A percentile compares a stretch with the other conserved stretches of the same genome.
Evolutionary conservation across 1,139 yeast genomes (phyloP).

Genomic region (Neolecta irregularis): DNA sequence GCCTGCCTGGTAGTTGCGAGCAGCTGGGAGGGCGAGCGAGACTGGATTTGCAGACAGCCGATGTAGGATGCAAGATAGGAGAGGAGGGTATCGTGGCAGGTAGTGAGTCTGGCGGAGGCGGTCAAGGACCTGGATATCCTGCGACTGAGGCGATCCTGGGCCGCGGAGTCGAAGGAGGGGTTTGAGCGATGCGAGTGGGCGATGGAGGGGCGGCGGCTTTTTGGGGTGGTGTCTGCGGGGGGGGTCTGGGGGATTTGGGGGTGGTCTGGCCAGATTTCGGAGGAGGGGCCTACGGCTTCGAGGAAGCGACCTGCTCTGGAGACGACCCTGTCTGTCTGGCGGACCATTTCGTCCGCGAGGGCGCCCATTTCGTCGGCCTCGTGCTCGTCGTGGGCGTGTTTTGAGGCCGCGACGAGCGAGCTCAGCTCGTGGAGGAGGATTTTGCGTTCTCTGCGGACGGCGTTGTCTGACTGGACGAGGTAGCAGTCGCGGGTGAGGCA

Average conservation of each 20-base stretch:
- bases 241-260: conserved; percentile 3
- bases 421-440: conserved; percentile 81
- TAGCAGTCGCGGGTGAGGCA: conserved; percentile 75
- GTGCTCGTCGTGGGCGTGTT: conserved; percentile 26
- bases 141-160: conserved; percentile 1
- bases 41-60: conserved; percentile 20
- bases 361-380: conserved; percentile 53
- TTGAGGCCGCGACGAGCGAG: conserved; percentile 71
- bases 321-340: conserved; percentile 41
- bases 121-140: conserved; percentile 38
- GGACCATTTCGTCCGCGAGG: conserved; percentile 34
- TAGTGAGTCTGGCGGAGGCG: conserved; percentile 57
- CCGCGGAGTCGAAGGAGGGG: not conserved
- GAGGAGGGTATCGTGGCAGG: conserved; percentile 53
- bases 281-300: conserved; percentile 8
- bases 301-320: conserved; percentile 57
- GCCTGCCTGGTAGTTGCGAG: conserved; percentile 27
- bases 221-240: not conserved
- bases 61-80: conserved; percentile 45
- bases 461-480: conserved; percentile 53
- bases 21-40: conserved; percentile 24
- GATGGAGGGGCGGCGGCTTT: not conserved
- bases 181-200: not conserved
- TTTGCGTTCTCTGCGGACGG: conserved; percentile 61
- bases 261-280: conserved; percentile 2